A percentile compares a stretch with the other conserved stretches of the same genome.
Evolutionary conservation across 371 early-diverging fungal species (phyloP).

Genomic region (Mortierella sp.): DNA sequence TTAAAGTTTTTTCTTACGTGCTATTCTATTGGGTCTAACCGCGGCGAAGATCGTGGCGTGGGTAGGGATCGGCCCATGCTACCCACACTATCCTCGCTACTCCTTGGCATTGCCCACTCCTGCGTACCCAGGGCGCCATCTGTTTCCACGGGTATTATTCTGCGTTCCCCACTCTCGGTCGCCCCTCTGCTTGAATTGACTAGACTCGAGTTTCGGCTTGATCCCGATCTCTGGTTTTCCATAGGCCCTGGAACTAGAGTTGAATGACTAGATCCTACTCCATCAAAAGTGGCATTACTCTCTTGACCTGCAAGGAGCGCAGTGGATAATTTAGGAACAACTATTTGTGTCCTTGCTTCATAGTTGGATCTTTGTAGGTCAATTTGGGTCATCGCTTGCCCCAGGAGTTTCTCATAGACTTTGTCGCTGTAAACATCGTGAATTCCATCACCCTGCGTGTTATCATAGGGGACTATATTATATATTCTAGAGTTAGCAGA

Average conservation of each 20-base stretch:
- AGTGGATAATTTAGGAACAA: not conserved
- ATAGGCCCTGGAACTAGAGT: slow-evolving; percentile 7
- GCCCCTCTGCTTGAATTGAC: not conserved
- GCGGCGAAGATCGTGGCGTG: slow-evolving; percentile 40
- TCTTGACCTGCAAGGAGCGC: not conserved
- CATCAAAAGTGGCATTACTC: not conserved
- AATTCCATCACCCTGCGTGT: slow-evolving; percentile 65
- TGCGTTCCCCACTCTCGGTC: not conserved
- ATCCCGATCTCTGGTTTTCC: not conserved
- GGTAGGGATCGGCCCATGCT: slow-evolving; percentile 48
- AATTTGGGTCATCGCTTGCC: slow-evolving; percentile 57
- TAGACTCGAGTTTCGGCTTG: not conserved
- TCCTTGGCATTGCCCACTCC: not conserved
- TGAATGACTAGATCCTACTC: slow-evolving; percentile 27
- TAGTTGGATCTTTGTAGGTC: not conserved
- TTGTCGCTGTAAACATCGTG: slow-evolving; percentile 63
- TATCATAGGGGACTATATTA: slow-evolving; percentile 38
- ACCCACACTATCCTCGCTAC: slow-evolving; percentile 28
- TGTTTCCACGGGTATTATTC: not conserved
- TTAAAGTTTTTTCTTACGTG: no score
- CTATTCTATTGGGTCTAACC: slow-evolving; percentile 12
- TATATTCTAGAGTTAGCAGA: not conserved
- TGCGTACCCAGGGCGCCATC: not conserved
- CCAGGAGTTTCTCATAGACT: slow-evolving; percentile 56
- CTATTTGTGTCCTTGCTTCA: not conserved